Percentiles rank a stretch among this genome's conserved stretches.
Conservation (phyloP, 2,329 filamentous ascomycete species). For the Penicillium capsulatum region DNA sequence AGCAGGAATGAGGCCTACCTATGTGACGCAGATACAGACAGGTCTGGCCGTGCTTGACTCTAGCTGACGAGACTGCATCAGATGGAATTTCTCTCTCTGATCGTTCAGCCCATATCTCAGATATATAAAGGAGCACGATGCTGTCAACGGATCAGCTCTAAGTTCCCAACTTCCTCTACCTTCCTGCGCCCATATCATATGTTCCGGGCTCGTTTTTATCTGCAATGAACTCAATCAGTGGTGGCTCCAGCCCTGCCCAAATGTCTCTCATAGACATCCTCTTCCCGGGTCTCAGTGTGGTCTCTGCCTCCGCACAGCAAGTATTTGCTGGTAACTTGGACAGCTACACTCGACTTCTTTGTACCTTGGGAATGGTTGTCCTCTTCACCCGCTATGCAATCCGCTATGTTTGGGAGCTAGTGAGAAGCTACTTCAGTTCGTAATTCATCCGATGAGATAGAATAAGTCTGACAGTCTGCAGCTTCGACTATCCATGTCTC, state of each 20-base stretch:
- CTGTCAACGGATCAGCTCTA: neutral
- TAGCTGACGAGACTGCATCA: too few relatives aligned
- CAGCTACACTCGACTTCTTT: slow-evolving; percentile 16
- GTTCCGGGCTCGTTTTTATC: slow-evolving; percentile 1
- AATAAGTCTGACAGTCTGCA: slow-evolving; percentile 15
- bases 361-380: slow-evolving; percentile 12
- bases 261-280: slow-evolving; percentile 19
- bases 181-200: neutral
- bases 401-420: slow-evolving; percentile 14
- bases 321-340: slow-evolving; percentile 17
- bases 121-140: too few relatives aligned
- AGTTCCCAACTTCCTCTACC: neutral
- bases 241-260: slow-evolving; percentile 7
- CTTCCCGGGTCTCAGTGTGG: slow-evolving; percentile 17
- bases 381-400: slow-evolving; percentile 16
- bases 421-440: slow-evolving; percentile 20
- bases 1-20: too few relatives aligned
- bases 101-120: too few relatives aligned
- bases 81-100: too few relatives aligned
- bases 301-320: slow-evolving; percentile 14
- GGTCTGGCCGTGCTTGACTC: too few relatives aligned
- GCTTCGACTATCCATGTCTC: too few relatives aligned
- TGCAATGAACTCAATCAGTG: slow-evolving; percentile 13
- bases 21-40: too few relatives aligned
- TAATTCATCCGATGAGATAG: slow-evolving; percentile 6